Evolutionary conservation across 1,139 yeast species (phyloP), one percentile per base, ranked within the genome.

Genomic region (Yamadazyma membranifaciens): DNA sequence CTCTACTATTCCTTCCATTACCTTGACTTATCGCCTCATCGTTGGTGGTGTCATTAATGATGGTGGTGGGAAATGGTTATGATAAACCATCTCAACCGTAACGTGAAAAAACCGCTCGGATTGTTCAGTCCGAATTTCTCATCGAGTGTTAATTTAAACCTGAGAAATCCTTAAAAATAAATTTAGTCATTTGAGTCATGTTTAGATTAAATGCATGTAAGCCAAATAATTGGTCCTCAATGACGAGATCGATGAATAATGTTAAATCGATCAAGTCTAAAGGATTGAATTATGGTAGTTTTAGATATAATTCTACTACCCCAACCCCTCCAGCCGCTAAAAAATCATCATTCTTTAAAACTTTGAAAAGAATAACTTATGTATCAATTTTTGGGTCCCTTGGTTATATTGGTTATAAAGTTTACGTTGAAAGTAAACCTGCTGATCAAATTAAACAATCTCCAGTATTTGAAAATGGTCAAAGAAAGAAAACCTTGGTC

Each of bases 401-500:
- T 37, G 82, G 76, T 3, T 75, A 75, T 51, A 59, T 83, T 43
- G 65, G 75, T 25, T 80, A 75, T 60, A 73, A 75, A 46, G 74
- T 83, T 33, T 81, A 80, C 60, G 66, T 66, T 36, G 94, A 85
- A 63, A 66, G 78, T 5, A 72, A 74, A 49, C 91, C 91, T 4
- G 69, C 71, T 31, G 64, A 67, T 24, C 91, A 84, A 60, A 46
- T 50, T 28, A 65, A 66, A 45, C 85, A 81, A 59, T 65, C 79
- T 9, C 77, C 81, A n/a, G 63, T 71, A 30, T 79, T 81, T 52
- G 73, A 75, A 39, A 75, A 73, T 53, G 92, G 92, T 31, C 79
- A 87, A 45, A 80, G 83, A 60, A 87, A 87, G 75, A 91, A 91
- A 71, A 88, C 91, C 34, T 69, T 91, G 57, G 95, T 91, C 42